Evolutionary conservation across 2,329 filamentous ascomycete genomes (phyloP).

Genomic region (Leptographium procerum): DNA sequence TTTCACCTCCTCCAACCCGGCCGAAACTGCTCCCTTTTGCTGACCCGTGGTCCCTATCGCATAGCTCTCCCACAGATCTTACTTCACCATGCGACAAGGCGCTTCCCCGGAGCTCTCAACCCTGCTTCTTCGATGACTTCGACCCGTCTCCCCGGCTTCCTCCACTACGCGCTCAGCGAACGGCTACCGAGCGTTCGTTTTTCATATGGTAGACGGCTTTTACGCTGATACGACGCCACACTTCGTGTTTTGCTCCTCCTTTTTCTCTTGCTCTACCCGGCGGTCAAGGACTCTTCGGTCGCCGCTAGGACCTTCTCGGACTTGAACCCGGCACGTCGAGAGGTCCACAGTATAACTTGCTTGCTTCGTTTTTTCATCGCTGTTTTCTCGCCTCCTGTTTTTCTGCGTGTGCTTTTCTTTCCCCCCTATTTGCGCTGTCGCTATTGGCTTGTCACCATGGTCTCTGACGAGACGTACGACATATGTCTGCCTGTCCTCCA

Average conservation of each 20-base stretch:
- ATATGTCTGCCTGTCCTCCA: constrained; percentile 81
- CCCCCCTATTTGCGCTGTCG: background rate
- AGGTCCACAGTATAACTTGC: background rate
- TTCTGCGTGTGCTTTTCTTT: background rate
- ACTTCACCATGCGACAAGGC: constrained; percentile 8
- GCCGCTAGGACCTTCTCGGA: background rate
- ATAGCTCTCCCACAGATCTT: background rate
- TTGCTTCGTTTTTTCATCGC: background rate
- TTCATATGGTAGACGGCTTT: background rate
- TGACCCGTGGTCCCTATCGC: background rate
- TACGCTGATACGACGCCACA: background rate
- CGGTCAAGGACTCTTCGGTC: background rate
- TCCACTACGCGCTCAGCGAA: background rate
- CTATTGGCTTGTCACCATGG: constrained; percentile 46
- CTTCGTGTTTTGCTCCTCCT: background rate
- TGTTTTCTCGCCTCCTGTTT: background rate
- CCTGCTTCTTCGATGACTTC: constrained; percentile 5
- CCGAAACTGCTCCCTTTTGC: background rate
- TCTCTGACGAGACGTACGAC: constrained; percentile 87
- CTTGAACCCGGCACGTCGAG: background rate
- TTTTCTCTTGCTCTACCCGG: background rate
- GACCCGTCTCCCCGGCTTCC: background rate
- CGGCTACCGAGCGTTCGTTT: background rate
- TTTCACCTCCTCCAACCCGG: background rate
- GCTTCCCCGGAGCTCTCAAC: background rate